Evolutionary conservation across 306 rosid species (phyloP), one percentile per base, ranked within the genome.

Genomic region (Canavalia ensiformis): DNA sequence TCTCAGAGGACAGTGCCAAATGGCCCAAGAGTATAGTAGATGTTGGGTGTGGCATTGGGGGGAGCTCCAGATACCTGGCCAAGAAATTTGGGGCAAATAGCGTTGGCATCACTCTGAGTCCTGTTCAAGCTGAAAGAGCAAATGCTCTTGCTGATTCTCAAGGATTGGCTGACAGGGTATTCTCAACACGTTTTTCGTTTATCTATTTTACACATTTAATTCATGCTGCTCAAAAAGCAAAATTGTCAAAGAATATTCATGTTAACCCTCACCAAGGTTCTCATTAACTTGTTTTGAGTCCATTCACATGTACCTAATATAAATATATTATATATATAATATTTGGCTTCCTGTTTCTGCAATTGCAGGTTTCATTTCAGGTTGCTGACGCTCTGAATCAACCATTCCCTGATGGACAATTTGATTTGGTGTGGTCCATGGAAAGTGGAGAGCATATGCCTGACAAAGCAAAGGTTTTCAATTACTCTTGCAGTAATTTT

Each of bases 361-460:
- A 9, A 66, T 66, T 11, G 68, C 84, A 94, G 98, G 97, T 84
- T 46, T 89, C 89, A 5, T 95, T 87, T 79, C 94, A 78, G 75
- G 99, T 95, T 4, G 99, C 92, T 18, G 98, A 95, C 47, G 99
- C 99, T 81, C 73, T 95, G 64, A 76, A 90, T 2, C 98, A 91
- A 72, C 99, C 99, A 59, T 95, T 95, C 81, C 81, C 87, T 2
- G 94, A 93, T 12, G 93, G 83, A 4, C 79, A 87, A 47, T 95
- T 95, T 75, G 98, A 95, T 83, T 83, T 95, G 64, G 93, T 93
- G 10, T 95, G 98, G 99, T 95, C 97, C 60, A 91, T 95, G 99
- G 99, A 95, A 83, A 95, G 99, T 76, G 99, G 99, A 37, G 99
- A 95, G 80, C 99, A 95, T 84, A 95, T 95, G 98, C 99, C 98